phyloP scores from a whole-genome alignment of 1,284 basidiomycete genomes.

The Kalmanozyma brasiliensis region DNA sequence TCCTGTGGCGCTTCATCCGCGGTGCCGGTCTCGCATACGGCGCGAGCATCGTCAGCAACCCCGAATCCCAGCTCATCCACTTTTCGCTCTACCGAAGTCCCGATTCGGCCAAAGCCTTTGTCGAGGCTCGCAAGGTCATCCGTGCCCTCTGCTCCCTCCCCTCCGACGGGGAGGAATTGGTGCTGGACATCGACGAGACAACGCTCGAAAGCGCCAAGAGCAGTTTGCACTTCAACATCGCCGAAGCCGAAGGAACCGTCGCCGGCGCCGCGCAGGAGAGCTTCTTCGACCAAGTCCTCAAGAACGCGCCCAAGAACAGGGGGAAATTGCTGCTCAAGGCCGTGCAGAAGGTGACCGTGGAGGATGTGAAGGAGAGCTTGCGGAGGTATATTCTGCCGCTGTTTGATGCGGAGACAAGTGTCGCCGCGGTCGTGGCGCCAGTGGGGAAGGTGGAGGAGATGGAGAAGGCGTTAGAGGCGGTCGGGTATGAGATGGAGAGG shows the following conservation, averaged over 20 bases:
- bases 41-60: conserved; percentile 80
- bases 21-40: conserved; percentile 79
- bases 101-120: conserved; percentile 83
- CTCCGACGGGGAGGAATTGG: conserved; percentile 64
- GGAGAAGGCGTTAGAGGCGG: conserved; percentile 73
- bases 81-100: conserved; percentile 84
- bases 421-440: conserved; percentile 84
- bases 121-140: conserved; percentile 75
- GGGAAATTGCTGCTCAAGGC: conserved; percentile 51
- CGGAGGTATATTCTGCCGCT: conserved; percentile 84
- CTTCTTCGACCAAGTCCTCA: conserved; percentile 56
- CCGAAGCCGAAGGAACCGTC: conserved; percentile 83
- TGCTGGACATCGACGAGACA: conserved; percentile 77
- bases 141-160: conserved; percentile 66
- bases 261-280: conserved; percentile 76
- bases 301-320: conserved; percentile 53
- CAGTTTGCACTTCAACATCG: conserved; percentile 84
- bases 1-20: conserved; percentile 77
- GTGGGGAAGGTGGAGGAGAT: conserved; percentile 83
- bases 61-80: conserved; percentile 82
- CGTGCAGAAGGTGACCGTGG: conserved; percentile 76
- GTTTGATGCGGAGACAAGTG: conserved; percentile 81
- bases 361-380: conserved; percentile 79
- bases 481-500: conserved; percentile 83
- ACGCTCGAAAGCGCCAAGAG: conserved; percentile 91